These are phyloP conservation scores for Globisporangium megalacanthum DNA, from an alignment of 352 stramenopile species.

Conservation along the genomic window DNA sequence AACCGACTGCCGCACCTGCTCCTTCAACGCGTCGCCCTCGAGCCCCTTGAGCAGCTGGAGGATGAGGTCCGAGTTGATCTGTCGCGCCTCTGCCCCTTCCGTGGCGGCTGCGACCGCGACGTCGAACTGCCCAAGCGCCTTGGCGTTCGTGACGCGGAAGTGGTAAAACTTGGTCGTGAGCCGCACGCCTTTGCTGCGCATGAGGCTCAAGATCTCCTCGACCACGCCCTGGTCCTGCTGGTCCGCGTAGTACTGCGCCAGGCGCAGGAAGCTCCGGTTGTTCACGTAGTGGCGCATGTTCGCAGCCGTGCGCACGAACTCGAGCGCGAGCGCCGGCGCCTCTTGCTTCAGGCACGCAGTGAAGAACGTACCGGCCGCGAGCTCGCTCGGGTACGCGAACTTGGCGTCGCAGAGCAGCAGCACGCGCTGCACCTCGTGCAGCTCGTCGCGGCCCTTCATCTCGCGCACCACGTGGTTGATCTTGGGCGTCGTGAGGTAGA, in stretches of 20 bases:
- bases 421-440: slow-evolving; percentile 60
- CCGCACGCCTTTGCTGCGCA: slow-evolving; percentile 38
- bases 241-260: slow-evolving; percentile 59
- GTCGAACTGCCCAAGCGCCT: slow-evolving; percentile 51
- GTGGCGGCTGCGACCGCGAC: slow-evolving; percentile 58
- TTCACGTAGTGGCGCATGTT: slow-evolving; percentile 74
- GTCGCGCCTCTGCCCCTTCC: slow-evolving; percentile 45
- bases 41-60: slow-evolving; percentile 59
- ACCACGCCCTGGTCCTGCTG: slow-evolving; percentile 50
- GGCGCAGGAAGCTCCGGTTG: slow-evolving; percentile 70
- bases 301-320: slow-evolving; percentile 63
- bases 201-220: slow-evolving; percentile 52
- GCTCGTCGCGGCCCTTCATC: slow-evolving; percentile 70
- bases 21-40: slow-evolving; percentile 50
- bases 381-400: slow-evolving; percentile 61
- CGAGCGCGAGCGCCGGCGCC: slow-evolving; percentile 52
- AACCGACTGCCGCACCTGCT: slow-evolving; percentile 27
- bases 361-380: slow-evolving; percentile 63
- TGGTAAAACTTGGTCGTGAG: slow-evolving; percentile 68
- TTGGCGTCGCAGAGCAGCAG: slow-evolving; percentile 77
- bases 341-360: slow-evolving; percentile 55
- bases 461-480: slow-evolving; percentile 79
- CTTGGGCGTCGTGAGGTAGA: slow-evolving; percentile 81
- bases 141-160: slow-evolving; percentile 67
- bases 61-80: slow-evolving; percentile 81